Conservation (phyloP, 139 green algal species). For the Trebouxia sp. region DNA sequence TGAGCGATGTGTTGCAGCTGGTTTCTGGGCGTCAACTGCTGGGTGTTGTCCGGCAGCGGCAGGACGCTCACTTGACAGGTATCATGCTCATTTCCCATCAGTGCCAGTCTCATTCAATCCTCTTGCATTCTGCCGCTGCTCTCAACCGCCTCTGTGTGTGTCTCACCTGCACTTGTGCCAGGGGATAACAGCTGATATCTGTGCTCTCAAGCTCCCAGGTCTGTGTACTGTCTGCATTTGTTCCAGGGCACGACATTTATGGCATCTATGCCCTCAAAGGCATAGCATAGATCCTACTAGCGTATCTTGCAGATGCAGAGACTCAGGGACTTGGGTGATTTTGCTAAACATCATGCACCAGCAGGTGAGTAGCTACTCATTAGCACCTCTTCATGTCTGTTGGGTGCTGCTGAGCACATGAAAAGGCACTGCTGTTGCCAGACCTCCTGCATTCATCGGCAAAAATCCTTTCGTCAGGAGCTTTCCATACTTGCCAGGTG, state of each 20-base stretch:
- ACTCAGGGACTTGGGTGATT: no score
- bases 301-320: no score
- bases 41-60: slow-evolving; percentile 40
- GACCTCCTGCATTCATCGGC: no score
- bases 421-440: not conserved
- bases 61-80: slow-evolving; percentile 20
- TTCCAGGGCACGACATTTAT: no score
- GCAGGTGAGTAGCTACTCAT: no score
- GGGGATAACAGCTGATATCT: not conserved
- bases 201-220: not conserved
- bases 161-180: not conserved
- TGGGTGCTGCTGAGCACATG: not conserved
- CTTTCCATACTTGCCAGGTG: no score
- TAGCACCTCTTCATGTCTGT: not conserved
- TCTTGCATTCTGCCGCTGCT: not conserved
- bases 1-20: slow-evolving; percentile 45
- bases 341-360: no score
- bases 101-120: no score
- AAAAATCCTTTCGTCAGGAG: no score
- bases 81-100: not conserved
- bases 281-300: no score
- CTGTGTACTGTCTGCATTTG: no score
- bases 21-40: slow-evolving; percentile 43
- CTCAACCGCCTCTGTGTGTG: no score
- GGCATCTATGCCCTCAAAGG: not conserved